Base-by-base conservation (phyloP, 1,284 basidiomycete genomes). In the Tilletia caries region DNA sequence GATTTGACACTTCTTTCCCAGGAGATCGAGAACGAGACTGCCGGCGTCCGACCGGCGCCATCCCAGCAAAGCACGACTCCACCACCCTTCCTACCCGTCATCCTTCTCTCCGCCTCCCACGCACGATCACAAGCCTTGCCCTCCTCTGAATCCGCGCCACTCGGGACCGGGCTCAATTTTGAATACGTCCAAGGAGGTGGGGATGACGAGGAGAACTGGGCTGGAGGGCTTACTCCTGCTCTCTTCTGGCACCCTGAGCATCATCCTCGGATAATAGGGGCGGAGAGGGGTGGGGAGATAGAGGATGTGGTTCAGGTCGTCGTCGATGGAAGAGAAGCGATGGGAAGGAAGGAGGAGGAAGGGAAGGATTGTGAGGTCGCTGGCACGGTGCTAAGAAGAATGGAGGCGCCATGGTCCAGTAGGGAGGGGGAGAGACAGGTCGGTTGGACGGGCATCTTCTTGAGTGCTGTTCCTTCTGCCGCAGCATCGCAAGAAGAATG, bases 191-290 rank as follows among this genome's bases (percentile, higher is more conserved):
- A 95, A 83, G 93, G 93, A 1, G 91, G 91, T 0, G 92, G 92
- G 0, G 92, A 94, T 77, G 92, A 94, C 77, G 92, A 94, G 77
- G 92, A 94, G 80, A 85, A 90, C 8, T 94, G 92, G 92, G 88
- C 90, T 1, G 75, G 90, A 87, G 91, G 91, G 1, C 84, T 94
- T 67, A 91, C 89, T 0, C 91, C 93, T 0, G 76, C 84, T 10
- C 70, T 89, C 13, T 94, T 91, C 79, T 95, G 93, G 93, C 3
- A 64, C 29, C 18, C 33, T 33, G n/a, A 33, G 10, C n/a, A 52
- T 46, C 65, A 66, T 29, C 29, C 4, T 23, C 37, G 41, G 15
- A 41, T 66, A 8, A 1, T 52, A n/a, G 20, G 29, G 13, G 65
- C 58, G 18, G 25, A 32, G 34, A 85, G 89, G 34, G 58, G 58